phyloP scores from a whole-genome alignment of 768 basidiomycete genomes.

The Podaxis rugospora region DNA sequence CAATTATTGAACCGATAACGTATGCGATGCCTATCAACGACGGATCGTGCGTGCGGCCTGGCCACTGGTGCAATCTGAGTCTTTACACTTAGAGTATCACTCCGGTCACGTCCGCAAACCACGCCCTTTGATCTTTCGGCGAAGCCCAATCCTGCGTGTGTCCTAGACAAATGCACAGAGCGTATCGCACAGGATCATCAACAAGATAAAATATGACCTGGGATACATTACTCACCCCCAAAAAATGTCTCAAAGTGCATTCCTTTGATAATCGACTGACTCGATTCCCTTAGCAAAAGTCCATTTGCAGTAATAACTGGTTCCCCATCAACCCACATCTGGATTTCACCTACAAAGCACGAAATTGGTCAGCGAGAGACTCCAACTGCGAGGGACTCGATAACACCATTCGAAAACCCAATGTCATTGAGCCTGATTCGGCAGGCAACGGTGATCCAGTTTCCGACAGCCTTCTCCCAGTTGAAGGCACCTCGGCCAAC shows the following conservation, averaged over 20 bases:
- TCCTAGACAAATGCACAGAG: slow-evolving; percentile 28
- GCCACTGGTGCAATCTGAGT: neutral
- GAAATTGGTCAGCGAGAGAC: neutral
- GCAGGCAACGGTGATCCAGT: slow-evolving; percentile 61
- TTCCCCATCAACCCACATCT: slow-evolving; percentile 59
- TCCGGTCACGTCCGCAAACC: slow-evolving; percentile 55
- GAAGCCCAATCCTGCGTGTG: slow-evolving; percentile 54
- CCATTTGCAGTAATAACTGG: slow-evolving; percentile 48
- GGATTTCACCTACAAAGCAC: slow-evolving; percentile 47
- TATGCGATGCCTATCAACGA: neutral
- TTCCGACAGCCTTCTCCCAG: slow-evolving; percentile 44
- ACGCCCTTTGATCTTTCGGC: slow-evolving; percentile 52
- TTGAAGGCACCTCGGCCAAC: slow-evolving; percentile 63
- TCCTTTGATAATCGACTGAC: slow-evolving; percentile 51
- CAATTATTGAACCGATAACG: neutral
- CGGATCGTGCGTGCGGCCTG: neutral
- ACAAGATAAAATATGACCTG: neutral
- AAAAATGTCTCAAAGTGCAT: slow-evolving; percentile 80
- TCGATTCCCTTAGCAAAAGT: slow-evolving; percentile 41
- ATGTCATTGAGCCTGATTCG: slow-evolving; percentile 67
- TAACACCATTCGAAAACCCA: slow-evolving; percentile 51
- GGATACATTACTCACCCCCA: slow-evolving; percentile 42
- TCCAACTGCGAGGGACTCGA: neutral
- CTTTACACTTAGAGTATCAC: slow-evolving; percentile 22
- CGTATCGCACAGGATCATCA: neutral